Evolutionary conservation across 805 yeast species (phyloP).

Genomic region (Alloascoidea hylecoeti): DNA sequence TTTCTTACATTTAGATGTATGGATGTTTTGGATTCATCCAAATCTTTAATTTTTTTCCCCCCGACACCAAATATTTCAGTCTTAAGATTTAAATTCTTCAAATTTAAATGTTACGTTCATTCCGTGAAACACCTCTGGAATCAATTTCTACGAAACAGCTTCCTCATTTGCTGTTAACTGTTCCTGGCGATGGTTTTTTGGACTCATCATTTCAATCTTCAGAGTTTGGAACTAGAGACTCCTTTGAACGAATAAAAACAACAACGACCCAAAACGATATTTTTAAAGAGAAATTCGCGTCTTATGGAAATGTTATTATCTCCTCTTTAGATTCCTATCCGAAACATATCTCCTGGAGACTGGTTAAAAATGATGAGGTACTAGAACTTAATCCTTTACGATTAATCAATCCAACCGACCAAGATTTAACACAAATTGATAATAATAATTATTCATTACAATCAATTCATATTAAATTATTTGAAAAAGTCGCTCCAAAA

Average conservation of each 20-base stretch:
- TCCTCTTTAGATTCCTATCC: neutral
- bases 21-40: conserved; percentile 1
- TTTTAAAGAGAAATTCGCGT: neutral
- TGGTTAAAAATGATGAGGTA: neutral
- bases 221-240: neutral
- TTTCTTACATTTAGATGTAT: neutral
- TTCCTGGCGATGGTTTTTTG: neutral
- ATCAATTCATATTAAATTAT: neutral
- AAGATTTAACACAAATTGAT: neutral
- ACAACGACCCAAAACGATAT: too few species aligned
- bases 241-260: too few species aligned
- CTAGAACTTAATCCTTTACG: neutral
- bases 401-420: neutral
- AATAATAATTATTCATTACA: too few species aligned
- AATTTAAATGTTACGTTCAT: neutral
- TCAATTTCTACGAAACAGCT: neutral
- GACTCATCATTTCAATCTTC: neutral
- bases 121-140: neutral
- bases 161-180: neutral
- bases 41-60: too few species aligned
- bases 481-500: neutral
- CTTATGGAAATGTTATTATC: neutral
- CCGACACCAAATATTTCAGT: neutral
- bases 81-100: neutral
- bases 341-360: neutral